phyloP scores from a whole-genome alignment of 129 eudicot species.

The Daucus carota region DH1_v3.0 NC_030385.2:38945501-38946000 shows the following conservation, averaged over 20 bases:
- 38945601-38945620: background rate
- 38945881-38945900: slow-evolving; percentile 59
- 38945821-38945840: slow-evolving; percentile 21
- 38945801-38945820: background rate
- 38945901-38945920: slow-evolving; percentile 24
- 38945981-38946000: slow-evolving; percentile 43
- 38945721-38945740: slow-evolving; percentile 92
- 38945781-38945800: background rate
- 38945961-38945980: slow-evolving; percentile 33
- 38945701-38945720: slow-evolving; percentile 90
- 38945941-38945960: slow-evolving; percentile 31
- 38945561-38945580: background rate
- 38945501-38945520: background rate
- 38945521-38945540: background rate
- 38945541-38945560: background rate
- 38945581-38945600: background rate
- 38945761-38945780: slow-evolving; percentile 15
- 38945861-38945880: slow-evolving; percentile 56
- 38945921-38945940: slow-evolving; percentile 24
- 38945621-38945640: background rate
- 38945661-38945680: background rate
- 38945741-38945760: slow-evolving; percentile 85
- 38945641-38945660: background rate
- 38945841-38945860: slow-evolving; percentile 62
- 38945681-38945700: slow-evolving; percentile 91